phyloP scores from a whole-genome alignment of 495 filamentous ascomycete genomes.

The Xylaria curta region DNA sequence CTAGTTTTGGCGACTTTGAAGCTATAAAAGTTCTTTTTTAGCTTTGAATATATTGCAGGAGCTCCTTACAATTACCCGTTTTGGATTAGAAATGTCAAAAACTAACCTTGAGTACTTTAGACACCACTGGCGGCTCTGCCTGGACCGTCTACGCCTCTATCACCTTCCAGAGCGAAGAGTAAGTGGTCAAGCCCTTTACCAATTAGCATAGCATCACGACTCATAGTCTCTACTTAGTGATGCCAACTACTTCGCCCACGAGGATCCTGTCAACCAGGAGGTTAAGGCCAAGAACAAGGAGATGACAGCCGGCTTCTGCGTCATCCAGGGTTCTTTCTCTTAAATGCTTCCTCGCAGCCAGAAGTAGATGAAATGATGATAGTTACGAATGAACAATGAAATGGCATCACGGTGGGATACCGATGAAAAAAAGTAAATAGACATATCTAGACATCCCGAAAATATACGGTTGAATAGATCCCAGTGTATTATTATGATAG shows the following conservation, averaged over 20 bases:
- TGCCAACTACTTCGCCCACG: conserved; percentile 23
- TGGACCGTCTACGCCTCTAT: conserved; percentile 24
- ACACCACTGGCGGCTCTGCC: conserved; percentile 8
- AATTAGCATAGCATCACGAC: neutral
- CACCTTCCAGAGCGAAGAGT: conserved; percentile 21
- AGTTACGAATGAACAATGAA: conserved; percentile 18
- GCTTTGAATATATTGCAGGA: neutral
- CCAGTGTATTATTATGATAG: neutral
- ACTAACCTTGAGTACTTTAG: neutral
- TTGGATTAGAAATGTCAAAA: neutral
- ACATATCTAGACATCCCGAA: conserved; percentile 9
- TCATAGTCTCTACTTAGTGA: conserved; percentile 3
- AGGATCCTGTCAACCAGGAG: conserved; percentile 19
- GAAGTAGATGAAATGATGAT: neutral
- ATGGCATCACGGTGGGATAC: neutral
- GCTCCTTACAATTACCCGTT: neutral
- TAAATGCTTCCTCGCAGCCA: neutral
- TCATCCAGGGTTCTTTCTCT: conserved; percentile 21
- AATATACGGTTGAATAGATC: conserved; percentile 20
- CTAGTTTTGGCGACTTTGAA: neutral
- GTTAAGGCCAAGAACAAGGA: conserved; percentile 17
- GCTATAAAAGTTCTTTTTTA: neutral
- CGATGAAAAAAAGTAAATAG: neutral
- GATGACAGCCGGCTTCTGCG: neutral
- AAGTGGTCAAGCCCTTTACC: neutral